A percentile compares a stretch with the other conserved stretches of the same genome.
Conservation (phyloP, 176 grass and related monocot genomes). For the Bothriochloa decipiens region DNA sequence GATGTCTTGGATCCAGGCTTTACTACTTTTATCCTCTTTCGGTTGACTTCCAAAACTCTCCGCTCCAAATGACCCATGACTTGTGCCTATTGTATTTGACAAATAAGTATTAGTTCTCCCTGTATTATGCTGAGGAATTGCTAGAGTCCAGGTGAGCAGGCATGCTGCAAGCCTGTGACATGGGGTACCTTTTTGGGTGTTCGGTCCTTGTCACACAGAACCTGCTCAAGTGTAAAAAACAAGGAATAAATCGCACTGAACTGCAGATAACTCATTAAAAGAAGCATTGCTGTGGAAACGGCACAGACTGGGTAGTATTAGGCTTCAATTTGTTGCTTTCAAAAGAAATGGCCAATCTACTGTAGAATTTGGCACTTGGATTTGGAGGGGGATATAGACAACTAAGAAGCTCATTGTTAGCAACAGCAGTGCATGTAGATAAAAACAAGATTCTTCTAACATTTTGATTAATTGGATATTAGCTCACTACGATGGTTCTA, state of each 20-base stretch:
- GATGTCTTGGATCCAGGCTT: conserved; percentile 96
- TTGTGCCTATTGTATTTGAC: conserved; percentile 59
- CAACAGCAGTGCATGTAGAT: background rate
- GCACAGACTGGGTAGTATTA: background rate
- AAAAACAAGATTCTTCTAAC: conserved; percentile 20
- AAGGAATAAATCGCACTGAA: background rate
- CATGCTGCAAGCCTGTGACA: background rate
- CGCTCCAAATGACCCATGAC: conserved; percentile 83
- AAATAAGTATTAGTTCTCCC: background rate
- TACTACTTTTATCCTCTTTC: conserved; percentile 90
- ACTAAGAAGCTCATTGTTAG: conserved; percentile 4
- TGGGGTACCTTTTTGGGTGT: conserved; percentile 68
- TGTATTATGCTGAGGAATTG: conserved; percentile 28
- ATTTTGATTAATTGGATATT: background rate
- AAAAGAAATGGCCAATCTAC: conserved; percentile 19
- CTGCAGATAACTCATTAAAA: background rate
- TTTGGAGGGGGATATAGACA: background rate
- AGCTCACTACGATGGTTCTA: conserved; percentile 10
- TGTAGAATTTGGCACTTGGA: conserved; percentile 22
- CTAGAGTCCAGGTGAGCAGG: background rate
- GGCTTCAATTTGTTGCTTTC: conserved; percentile 18
- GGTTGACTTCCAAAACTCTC: conserved; percentile 88
- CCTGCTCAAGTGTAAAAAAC: conserved; percentile 53
- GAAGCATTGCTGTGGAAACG: conserved; percentile 12
- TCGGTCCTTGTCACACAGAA: conserved; percentile 83